Conservation (phyloP, 805 yeast species). For the Teunomyces aglyptinius region DNA sequence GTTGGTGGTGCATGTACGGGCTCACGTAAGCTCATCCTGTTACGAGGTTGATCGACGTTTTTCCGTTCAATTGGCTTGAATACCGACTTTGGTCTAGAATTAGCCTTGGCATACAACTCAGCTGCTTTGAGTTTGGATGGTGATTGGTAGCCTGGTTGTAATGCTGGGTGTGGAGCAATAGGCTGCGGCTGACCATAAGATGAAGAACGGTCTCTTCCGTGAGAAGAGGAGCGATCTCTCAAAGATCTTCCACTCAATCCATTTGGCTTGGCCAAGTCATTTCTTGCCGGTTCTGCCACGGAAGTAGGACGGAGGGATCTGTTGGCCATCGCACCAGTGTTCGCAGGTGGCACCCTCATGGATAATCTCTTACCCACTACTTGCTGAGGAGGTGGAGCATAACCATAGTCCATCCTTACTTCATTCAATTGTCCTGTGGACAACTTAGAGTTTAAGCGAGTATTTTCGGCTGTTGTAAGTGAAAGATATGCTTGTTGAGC, state of each 20-base stretch:
- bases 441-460: slow-evolving; percentile 65
- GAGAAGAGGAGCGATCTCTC: slow-evolving; percentile 9
- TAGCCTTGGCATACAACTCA: slow-evolving; percentile 52
- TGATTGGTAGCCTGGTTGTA: slow-evolving; percentile 35
- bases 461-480: slow-evolving; percentile 75
- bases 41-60: slow-evolving; percentile 16
- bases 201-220: slow-evolving; percentile 3
- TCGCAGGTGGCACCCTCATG: slow-evolving; percentile 24
- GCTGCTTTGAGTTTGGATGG: slow-evolving; percentile 48
- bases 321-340: slow-evolving; percentile 16
- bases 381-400: slow-evolving; percentile 6
- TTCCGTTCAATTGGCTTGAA: slow-evolving; percentile 39
- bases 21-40: slow-evolving; percentile 11
- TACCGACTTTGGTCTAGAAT: slow-evolving; percentile 37
- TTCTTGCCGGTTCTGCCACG: slow-evolving; percentile 8
- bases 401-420: slow-evolving; percentile 7
- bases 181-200: slow-evolving; percentile 26
- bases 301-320: slow-evolving; percentile 39
- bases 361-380: slow-evolving; percentile 19
- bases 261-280: background rate
- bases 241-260: slow-evolving; percentile 33
- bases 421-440: slow-evolving; percentile 40
- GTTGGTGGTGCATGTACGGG: slow-evolving; percentile 22
- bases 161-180: slow-evolving; percentile 39
- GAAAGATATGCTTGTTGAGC: slow-evolving; percentile 67